A percentile compares a stretch with the other conserved stretches of the same genome.
Evolutionary conservation across 768 basidiomycete species (phyloP).

Genomic region (Bullera alba): DNA sequence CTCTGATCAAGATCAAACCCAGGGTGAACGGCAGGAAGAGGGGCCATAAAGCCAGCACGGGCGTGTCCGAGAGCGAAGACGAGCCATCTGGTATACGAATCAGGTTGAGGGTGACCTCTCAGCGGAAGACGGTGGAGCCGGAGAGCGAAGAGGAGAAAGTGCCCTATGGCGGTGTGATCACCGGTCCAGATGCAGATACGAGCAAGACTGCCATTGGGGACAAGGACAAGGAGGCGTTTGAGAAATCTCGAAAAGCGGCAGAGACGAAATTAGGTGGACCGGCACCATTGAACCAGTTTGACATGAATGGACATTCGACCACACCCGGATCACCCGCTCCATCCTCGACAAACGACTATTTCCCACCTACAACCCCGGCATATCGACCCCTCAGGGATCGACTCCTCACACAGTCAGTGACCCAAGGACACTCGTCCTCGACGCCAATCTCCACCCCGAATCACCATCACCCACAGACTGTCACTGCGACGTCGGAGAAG

Average conservation of each 20-base stretch:
- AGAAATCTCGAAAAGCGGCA: constrained; percentile 61
- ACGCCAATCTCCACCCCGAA: not conserved
- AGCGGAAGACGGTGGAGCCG: constrained; percentile 54
- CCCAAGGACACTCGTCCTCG: not conserved
- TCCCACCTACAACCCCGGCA: not conserved
- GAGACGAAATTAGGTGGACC: constrained; percentile 53
- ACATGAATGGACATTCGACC: too few relatives aligned
- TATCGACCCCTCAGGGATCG: constrained; percentile 32
- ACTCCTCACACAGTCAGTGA: constrained; percentile 20
- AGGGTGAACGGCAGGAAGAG: constrained; percentile 1
- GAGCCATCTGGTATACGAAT: constrained; percentile 6
- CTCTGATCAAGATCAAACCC: constrained; percentile 57
- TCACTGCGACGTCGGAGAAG: constrained; percentile 31
- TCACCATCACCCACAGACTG: too few relatives aligned
- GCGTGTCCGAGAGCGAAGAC: constrained; percentile 4
- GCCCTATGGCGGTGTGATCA: constrained; percentile 81
- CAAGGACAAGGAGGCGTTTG: constrained; percentile 64
- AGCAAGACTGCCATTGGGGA: constrained; percentile 59
- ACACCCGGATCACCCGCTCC: constrained; percentile 14
- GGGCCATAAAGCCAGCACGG: not conserved
- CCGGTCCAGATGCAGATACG: constrained; percentile 62
- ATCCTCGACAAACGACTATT: constrained; percentile 4
- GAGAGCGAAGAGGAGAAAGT: constrained; percentile 49
- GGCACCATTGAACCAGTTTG: too few relatives aligned
- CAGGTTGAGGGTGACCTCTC: constrained; percentile 19